Percentiles rank a stretch among this genome's conserved stretches.
These are phyloP conservation scores for Penicillium ucsense DNA, from an alignment of 495 filamentous ascomycete genomes.

Conservation along the genomic window DNA sequence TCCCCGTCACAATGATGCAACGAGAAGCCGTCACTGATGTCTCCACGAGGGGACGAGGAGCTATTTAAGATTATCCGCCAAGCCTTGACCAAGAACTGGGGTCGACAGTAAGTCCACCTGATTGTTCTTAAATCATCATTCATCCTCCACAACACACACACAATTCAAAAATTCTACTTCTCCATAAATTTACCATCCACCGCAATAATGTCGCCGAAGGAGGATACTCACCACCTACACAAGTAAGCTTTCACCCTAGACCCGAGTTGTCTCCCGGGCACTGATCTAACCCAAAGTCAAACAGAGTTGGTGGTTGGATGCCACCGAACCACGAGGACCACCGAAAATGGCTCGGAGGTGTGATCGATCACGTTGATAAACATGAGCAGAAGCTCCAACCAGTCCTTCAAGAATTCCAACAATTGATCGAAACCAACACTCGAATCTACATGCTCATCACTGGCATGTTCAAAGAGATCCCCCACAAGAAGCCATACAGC, in stretches of 20 bases:
- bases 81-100: neutral
- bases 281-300: neutral
- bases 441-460: constrained; percentile 27
- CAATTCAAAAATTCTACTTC: too few species aligned
- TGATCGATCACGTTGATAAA: constrained; percentile 24
- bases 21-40: neutral
- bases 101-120: too few species aligned
- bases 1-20: constrained; percentile 1
- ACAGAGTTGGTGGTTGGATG: constrained; percentile 30
- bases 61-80: neutral
- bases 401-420: constrained; percentile 32
- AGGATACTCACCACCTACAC: constrained; percentile 8
- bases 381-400: constrained; percentile 19
- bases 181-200: neutral
- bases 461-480: constrained; percentile 61
- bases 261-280: neutral
- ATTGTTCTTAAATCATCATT: too few species aligned
- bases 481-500: constrained; percentile 42
- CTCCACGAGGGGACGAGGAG: neutral
- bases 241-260: neutral
- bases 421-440: constrained; percentile 36
- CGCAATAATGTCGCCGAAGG: neutral
- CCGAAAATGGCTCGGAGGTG: constrained; percentile 24
- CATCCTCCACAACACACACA: too few species aligned
- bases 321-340: constrained; percentile 20